Conservation (phyloP, 139 green algal genomes). For the Volvox africanus region DNA sequence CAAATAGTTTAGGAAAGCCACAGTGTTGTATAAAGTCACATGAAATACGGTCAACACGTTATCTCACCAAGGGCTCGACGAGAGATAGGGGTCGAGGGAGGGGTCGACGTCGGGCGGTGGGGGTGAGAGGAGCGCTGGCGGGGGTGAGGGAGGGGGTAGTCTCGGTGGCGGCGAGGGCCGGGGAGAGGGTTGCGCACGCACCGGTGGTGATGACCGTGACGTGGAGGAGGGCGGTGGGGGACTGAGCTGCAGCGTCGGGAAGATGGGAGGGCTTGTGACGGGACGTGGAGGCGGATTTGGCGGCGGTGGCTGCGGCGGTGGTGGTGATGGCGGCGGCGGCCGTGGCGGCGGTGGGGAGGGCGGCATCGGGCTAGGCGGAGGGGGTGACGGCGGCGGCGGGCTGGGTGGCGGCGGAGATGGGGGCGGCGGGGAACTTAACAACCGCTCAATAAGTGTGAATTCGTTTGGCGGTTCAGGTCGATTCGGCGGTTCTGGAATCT, state of each 20-base stretch:
- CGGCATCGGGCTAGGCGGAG: neutral
- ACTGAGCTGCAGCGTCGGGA: neutral
- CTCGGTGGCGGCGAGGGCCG: neutral
- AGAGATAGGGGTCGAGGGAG: slow-evolving; percentile 1
- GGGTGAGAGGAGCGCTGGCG: neutral
- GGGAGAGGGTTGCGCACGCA: neutral
- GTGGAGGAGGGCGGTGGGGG: too few relatives aligned
- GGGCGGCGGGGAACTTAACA: neutral
- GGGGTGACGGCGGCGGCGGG: too few relatives aligned
- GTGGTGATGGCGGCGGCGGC: neutral
- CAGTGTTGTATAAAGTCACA: too few relatives aligned
- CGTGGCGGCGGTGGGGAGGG: neutral
- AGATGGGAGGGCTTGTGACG: too few relatives aligned
- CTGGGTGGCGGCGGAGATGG: neutral
- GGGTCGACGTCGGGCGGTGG: neutral
- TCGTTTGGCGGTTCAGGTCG: too few relatives aligned
- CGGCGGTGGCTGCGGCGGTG: neutral
- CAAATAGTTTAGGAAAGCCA: too few relatives aligned
- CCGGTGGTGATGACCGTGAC: neutral
- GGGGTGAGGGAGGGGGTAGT: neutral
- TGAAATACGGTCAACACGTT: too few relatives aligned
- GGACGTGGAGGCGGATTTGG: neutral
- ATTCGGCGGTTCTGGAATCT: too few relatives aligned
- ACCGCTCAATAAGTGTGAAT: too few relatives aligned
- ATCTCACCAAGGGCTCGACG: slow-evolving; percentile 22